Percentiles rank a stretch among this genome's conserved stretches.
Conservation (phyloP, 2,329 filamentous ascomycete species). For the Albophoma yamanashiensis region DNA sequence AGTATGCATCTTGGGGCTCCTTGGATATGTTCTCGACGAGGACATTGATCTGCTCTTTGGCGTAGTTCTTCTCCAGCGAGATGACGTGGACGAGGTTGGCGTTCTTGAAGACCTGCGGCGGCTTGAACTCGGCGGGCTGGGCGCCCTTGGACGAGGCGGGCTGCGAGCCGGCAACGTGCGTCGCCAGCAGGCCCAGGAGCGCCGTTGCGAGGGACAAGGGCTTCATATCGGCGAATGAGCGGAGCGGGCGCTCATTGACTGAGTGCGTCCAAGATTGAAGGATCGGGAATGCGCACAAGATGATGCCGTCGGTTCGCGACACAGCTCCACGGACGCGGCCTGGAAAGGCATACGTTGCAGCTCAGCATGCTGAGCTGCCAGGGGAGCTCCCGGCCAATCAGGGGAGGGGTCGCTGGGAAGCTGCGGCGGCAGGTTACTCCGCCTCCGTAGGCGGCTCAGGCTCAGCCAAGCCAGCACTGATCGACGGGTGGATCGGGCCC, state of each 20-base stretch:
- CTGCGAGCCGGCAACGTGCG: slow-evolving; percentile 27
- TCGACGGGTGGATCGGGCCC: background rate
- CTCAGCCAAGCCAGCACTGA: background rate
- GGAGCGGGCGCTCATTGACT: slow-evolving; percentile 21
- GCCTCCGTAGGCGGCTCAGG: background rate
- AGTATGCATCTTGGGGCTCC: slow-evolving; percentile 80
- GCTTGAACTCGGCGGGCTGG: slow-evolving; percentile 61
- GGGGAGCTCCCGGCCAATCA: slow-evolving; percentile 18
- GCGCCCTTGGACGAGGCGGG: slow-evolving; percentile 46
- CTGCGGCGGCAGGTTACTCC: slow-evolving; percentile 1
- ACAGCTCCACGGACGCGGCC: background rate
- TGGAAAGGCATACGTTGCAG: slow-evolving; percentile 1
- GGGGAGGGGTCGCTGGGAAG: background rate
- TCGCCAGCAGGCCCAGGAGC: slow-evolving; percentile 46
- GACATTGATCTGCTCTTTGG: slow-evolving; percentile 86
- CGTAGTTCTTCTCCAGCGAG: slow-evolving; percentile 88
- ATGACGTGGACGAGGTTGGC: slow-evolving; percentile 81
- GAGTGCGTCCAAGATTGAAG: slow-evolving; percentile 11
- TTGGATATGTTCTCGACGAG: slow-evolving; percentile 79
- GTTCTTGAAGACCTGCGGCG: slow-evolving; percentile 89
- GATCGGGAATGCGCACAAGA: background rate
- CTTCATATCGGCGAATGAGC: slow-evolving; percentile 26
- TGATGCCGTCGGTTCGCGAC: background rate
- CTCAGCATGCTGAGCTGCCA: slow-evolving; percentile 1
- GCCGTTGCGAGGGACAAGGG: slow-evolving; percentile 40